Evolutionary conservation across 164 flowering plant genomes (phyloP).

Genomic region (Vitis rotundifolia): DNA sequence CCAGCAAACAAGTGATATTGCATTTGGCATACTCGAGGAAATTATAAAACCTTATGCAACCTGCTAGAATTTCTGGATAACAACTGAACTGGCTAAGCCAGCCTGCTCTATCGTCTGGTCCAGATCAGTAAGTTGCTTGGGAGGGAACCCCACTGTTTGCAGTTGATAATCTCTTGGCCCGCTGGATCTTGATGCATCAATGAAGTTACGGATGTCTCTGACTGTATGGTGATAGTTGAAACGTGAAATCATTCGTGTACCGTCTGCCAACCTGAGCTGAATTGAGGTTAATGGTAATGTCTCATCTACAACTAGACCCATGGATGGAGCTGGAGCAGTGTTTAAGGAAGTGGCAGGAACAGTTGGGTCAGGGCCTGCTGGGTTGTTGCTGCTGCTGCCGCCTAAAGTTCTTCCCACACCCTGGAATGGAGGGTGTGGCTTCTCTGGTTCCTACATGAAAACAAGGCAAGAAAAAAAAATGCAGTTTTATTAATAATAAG

Average conservation of each 20-base stretch:
- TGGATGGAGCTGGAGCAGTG: slow-evolving; percentile 47
- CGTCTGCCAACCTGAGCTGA: slow-evolving; percentile 85
- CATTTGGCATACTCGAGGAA: too few species aligned
- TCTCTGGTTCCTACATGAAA: slow-evolving; percentile 60
- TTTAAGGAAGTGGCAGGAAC: slow-evolving; percentile 22
- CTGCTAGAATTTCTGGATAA: slow-evolving; percentile 70
- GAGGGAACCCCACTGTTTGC: slow-evolving; percentile 87
- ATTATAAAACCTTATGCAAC: neutral
- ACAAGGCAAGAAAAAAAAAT: neutral
- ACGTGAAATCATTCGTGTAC: slow-evolving; percentile 79
- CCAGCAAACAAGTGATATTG: too few species aligned
- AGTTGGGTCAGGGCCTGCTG: slow-evolving; percentile 25
- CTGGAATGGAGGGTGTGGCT: slow-evolving; percentile 51
- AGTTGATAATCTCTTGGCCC: slow-evolving; percentile 57
- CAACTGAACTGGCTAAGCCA: slow-evolving; percentile 88
- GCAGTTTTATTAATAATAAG: neutral
- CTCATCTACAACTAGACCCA: slow-evolving; percentile 61
- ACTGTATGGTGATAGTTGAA: slow-evolving; percentile 80
- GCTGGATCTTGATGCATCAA: slow-evolving; percentile 78
- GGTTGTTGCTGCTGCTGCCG: slow-evolving; percentile 40
- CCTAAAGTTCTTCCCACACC: slow-evolving; percentile 86
- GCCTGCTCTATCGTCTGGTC: slow-evolving; percentile 84
- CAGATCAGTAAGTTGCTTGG: slow-evolving; percentile 68
- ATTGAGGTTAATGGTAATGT: slow-evolving; percentile 71
- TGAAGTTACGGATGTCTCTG: slow-evolving; percentile 69